Evolutionary conservation across 148 eudicot genomes (phyloP), one percentile per base, ranked within the genome.

Genomic region (Chenopodium formosanum): DNA sequence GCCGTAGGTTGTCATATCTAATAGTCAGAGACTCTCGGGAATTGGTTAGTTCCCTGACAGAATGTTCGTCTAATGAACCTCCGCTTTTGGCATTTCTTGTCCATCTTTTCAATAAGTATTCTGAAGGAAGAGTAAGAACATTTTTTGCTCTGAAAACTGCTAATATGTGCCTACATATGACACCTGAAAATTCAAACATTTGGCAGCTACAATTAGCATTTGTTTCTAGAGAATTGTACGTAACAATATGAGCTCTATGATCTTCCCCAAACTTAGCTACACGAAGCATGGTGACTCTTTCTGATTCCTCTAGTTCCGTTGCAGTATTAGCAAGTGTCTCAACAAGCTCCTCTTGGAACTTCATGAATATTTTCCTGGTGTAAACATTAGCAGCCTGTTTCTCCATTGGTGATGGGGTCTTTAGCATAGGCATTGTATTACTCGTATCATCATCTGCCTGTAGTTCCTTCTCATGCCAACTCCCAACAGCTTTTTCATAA

Each of bases 381-480:
- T 82, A 88, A 74, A 84, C 23, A 29, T 66, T 70, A 72, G 88
- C 90, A 46, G 83, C 88, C 79, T 88, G 90, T 82, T 88, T 88
- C 83, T 88, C 90, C 88, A 88, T 84, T 4, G 90, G 88, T 47
- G 90, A 88, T 1, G 90, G 88, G 69, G 88, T 86, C 85, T 84
- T 88, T 79, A 86, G 46, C 62, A 86, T 70, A 31, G 88, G 88
- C 47, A 64, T 73, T 56, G 82, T 73, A 29, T 82, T 84, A 34
- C 66, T 53, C 4, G 87, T 84, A 77, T 86, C 82, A 40, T 86
- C 84, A 50, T 88, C 88, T n/a, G 85, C 90, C 71, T 77, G 78
- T 75, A 84, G 80, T 73, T 86, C 90, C 82, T 84, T 84, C 56
- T 80, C 90, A 73, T 20, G 82, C 88, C 90, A 86, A 78, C 81